Percentiles rank a stretch among this genome's conserved stretches.
phyloP scores from a whole-genome alignment of 176 grass and related monocot genomes.

The Cocos nucifera region DNA sequence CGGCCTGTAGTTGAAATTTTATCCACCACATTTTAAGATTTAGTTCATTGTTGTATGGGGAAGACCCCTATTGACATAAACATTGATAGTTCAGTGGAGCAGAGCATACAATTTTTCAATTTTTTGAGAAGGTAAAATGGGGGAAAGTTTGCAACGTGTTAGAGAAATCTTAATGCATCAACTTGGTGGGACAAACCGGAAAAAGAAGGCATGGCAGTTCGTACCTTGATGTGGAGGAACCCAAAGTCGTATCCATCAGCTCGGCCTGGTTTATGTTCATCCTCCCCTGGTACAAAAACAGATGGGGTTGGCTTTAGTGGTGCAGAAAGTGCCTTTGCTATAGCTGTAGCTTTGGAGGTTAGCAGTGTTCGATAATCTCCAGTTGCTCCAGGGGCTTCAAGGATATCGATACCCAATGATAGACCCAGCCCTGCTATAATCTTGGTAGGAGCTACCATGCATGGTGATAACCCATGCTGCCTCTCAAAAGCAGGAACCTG shows the following conservation, averaged over 20 bases:
- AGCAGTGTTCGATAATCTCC: conserved; percentile 89
- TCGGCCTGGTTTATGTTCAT: conserved; percentile 53
- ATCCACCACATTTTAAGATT: too few species aligned
- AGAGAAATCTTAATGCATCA: not conserved
- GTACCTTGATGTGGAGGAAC: conserved; percentile 88
- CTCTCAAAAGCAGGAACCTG: conserved; percentile 73
- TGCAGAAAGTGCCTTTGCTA: conserved; percentile 51
- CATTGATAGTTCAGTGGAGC: too few species aligned
- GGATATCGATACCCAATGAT: conserved; percentile 87
- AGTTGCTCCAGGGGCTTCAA: conserved; percentile 92
- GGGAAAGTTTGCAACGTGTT: too few species aligned
- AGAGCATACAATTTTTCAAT: too few species aligned
- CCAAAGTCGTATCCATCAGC: conserved; percentile 88
- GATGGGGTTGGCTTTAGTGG: conserved; percentile 49
- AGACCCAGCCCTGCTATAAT: conserved; percentile 90
- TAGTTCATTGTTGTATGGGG: too few species aligned
- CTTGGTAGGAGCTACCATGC: conserved; percentile 97
- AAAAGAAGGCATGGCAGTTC: not conserved
- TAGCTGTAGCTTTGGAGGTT: conserved; percentile 90
- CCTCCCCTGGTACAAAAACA: conserved; percentile 78
- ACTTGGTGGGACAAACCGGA: not conserved
- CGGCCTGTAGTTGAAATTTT: too few species aligned
- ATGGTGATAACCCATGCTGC: conserved; percentile 67
- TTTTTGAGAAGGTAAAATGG: too few species aligned
- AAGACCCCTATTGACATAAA: too few species aligned